These are phyloP conservation scores for Lentinula detonsa DNA, from an alignment of 768 basidiomycete genomes.

Conservation along the genomic window DNA sequence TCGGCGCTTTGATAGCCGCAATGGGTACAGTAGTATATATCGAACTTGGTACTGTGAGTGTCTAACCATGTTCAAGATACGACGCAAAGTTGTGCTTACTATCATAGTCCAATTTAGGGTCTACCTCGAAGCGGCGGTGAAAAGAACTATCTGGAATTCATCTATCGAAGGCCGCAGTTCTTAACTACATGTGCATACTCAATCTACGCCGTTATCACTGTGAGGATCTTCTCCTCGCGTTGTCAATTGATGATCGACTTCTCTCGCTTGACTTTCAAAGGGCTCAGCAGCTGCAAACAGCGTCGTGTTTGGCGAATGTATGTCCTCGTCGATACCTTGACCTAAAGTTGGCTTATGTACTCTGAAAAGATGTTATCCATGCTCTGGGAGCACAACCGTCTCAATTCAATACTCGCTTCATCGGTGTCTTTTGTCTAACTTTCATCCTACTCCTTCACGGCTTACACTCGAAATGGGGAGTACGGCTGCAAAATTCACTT, in stretches of 20 bases:
- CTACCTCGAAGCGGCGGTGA: conserved; percentile 69
- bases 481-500: conserved; percentile 58
- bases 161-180: conserved; percentile 59
- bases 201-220: conserved; percentile 51
- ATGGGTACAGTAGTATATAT: conserved; percentile 67
- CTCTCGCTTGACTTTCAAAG: conserved; percentile 21
- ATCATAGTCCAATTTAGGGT: conserved; percentile 31
- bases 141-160: conserved; percentile 70
- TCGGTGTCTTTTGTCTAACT: conserved; percentile 49
- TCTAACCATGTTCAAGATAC: neutral
- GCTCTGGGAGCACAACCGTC: conserved; percentile 42
- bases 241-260: neutral
- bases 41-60: conserved; percentile 65
- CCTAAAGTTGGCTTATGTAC: neutral
- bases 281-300: conserved; percentile 54
- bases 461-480: conserved; percentile 42
- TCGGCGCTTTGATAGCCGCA: conserved; percentile 59
- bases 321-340: conserved; percentile 3
- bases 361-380: conserved; percentile 48
- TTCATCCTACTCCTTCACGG: conserved; percentile 56
- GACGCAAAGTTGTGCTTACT: neutral
- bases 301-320: conserved; percentile 72
- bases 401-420: conserved; percentile 40
- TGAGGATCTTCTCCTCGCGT: conserved; percentile 21
- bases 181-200: conserved; percentile 55